Base-by-base conservation (phyloP, 768 basidiomycete species). In the Trametes elegans region DNA sequence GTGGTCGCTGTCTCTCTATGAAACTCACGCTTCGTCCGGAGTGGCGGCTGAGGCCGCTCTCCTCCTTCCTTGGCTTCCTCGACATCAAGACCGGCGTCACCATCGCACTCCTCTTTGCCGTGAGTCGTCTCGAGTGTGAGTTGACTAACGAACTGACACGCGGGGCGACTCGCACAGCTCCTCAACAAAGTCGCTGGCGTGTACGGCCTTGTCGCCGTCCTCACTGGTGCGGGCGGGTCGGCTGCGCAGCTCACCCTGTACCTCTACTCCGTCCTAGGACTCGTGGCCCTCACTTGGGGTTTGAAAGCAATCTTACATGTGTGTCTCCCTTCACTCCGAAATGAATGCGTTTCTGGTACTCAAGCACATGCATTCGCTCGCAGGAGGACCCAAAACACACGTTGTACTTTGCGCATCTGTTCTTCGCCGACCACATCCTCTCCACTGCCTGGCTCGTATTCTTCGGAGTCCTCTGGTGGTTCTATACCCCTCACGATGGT, bases 141-240 rank as follows among this genome's bases (percentile, higher is more conserved):
- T 55, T 50, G 48, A 26, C 26, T 23, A 27, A n/a, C 19, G 40
- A 34, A 59, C 50, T 48, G 34, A 59, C 58, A 64, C 32, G 43
- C 53, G 48, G 24, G 52, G 29, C 52, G 43, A 36, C 46, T 58
- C 62, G 42, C 42, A 34, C 64, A 90, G 90, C 73, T 93, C 49
- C 76, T 99, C 61, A 99, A 99, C 81, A 99, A 99, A 74, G 96
- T 95, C 45, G 95, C 97, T 18, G 96, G 97, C 46, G 83, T 98
- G 8, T 99, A 98, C 68, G 97, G 97, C 51, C 81, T 99, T 53
- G 86, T 99, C 55, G 95, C 94, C 5, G 81, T 94, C 53, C 72
- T 94, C 55, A 89, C 88, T 1, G 95, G 95, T 18, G 87, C 90
- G 27, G 93, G 90, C n/a, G 88, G 89, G n/a, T 85, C 88, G n/a